phyloP scores from a whole-genome alignment of 331 rosid genomes.

The Malus hybrid region DNA sequence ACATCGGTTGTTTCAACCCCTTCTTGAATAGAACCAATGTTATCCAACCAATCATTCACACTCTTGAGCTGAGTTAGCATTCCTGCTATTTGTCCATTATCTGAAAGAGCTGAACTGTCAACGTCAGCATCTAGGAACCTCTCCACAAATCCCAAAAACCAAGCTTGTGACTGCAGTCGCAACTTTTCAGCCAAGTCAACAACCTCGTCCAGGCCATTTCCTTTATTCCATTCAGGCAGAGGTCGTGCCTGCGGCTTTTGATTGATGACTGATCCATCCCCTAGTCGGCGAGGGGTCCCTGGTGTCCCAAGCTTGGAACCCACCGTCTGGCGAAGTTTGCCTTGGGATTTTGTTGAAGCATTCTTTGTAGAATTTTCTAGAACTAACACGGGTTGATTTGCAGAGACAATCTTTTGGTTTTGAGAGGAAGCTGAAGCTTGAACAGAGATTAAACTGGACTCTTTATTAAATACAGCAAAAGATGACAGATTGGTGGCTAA shows the following conservation, averaged over 20 bases:
- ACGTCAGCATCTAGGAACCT: conserved; percentile 75
- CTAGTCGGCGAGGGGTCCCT: conserved; percentile 46
- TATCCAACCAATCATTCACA: conserved; percentile 86
- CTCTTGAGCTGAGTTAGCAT: conserved; percentile 87
- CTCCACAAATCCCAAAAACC: conserved; percentile 84
- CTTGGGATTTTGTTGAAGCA: conserved; percentile 40
- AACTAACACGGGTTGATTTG: conserved; percentile 51
- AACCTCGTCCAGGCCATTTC: conserved; percentile 62
- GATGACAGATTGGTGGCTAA: conserved; percentile 67
- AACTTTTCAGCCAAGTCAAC: conserved; percentile 60
- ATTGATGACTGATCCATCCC: conserved; percentile 31
- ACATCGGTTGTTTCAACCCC: conserved; percentile 42
- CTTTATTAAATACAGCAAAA: conserved; percentile 55
- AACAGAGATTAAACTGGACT: conserved; percentile 31
- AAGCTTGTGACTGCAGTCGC: conserved; percentile 56
- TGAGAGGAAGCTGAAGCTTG: conserved; percentile 42
- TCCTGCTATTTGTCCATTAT: conserved; percentile 86
- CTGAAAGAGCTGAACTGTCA: conserved; percentile 54
- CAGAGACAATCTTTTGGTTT: conserved; percentile 42
- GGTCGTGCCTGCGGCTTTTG: conserved; percentile 61
- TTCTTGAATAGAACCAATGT: conserved; percentile 44
- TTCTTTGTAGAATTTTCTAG: conserved; percentile 60
- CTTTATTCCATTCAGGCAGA: conserved; percentile 60
- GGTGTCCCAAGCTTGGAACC: conserved; percentile 40
- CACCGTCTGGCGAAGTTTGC: conserved; percentile 35